Conservation (phyloP, 129 eudicot species). For the Centella asiatica region DNA sequence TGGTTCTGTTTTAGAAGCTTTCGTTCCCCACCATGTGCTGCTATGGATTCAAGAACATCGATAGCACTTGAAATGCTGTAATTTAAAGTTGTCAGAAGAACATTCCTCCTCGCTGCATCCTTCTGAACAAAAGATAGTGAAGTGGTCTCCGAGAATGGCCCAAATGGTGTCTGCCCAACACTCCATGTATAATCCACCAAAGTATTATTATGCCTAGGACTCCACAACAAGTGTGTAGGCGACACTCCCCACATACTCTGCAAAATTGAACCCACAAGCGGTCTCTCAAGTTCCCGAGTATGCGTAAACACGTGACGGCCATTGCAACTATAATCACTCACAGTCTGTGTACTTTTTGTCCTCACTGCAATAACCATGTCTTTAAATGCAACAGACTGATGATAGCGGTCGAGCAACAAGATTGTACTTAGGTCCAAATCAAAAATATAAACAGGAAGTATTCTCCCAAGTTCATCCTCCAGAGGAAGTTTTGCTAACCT, state of each 20-base stretch:
- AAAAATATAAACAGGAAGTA: conserved; percentile 78
- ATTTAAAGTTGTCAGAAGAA: conserved; percentile 66
- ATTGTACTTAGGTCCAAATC: conserved; percentile 61
- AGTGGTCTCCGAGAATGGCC: conserved; percentile 84
- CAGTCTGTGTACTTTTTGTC: conserved; percentile 83
- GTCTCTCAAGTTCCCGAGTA: conserved; percentile 85
- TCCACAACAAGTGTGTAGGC: conserved; percentile 85
- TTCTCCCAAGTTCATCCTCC: conserved; percentile 76
- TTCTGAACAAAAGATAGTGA: conserved; percentile 82
- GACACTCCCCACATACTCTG: conserved; percentile 98
- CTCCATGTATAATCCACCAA: conserved; percentile 95
- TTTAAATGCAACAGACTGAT: conserved; percentile 85
- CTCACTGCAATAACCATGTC: conserved; percentile 94
- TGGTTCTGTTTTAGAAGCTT: conserved; percentile 64
- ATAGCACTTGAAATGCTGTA: conserved; percentile 78
- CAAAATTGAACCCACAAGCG: conserved; percentile 78
- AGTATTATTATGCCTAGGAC: conserved; percentile 81
- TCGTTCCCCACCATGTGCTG: conserved; percentile 81
- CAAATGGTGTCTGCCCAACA: conserved; percentile 94
- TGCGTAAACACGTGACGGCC: conserved; percentile 89
- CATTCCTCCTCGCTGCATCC: conserved; percentile 93
- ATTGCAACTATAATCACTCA: conserved; percentile 88
- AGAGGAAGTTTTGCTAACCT: conserved; percentile 49
- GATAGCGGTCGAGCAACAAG: conserved; percentile 83
- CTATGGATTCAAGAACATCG: conserved; percentile 79